phyloP scores from a whole-genome alignment of 768 basidiomycete genomes.

The Sarcodon aspratus region DNA sequence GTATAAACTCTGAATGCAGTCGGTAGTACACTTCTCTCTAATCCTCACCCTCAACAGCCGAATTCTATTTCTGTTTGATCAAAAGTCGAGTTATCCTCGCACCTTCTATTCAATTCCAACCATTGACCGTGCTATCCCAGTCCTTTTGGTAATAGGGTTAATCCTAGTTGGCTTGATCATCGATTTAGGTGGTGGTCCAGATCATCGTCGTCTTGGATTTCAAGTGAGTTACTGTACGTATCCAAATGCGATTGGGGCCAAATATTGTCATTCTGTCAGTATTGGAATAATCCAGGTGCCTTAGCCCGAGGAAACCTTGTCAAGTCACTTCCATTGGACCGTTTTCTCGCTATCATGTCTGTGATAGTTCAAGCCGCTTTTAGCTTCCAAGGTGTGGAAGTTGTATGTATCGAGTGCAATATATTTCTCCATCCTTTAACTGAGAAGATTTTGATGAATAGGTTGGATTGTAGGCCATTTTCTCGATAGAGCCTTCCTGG shows the following conservation, averaged over 20 bases:
- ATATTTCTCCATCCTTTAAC: neutral
- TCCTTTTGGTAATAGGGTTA: slow-evolving; percentile 48
- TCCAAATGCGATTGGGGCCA: slow-evolving; percentile 13
- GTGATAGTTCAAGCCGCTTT: slow-evolving; percentile 50
- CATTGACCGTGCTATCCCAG: slow-evolving; percentile 19
- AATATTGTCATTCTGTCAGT: slow-evolving; percentile 21
- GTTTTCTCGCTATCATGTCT: slow-evolving; percentile 27
- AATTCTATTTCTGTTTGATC: slow-evolving; percentile 56
- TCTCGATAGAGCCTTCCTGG: slow-evolving; percentile 11
- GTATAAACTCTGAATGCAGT: too few species aligned
- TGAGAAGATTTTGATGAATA: neutral
- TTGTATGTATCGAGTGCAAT: slow-evolving; percentile 40
- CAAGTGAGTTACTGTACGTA: slow-evolving; percentile 26
- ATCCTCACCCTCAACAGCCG: slow-evolving; percentile 23
- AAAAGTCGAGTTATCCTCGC: slow-evolving; percentile 33
- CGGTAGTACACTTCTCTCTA: too few species aligned
- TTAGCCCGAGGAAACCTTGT: slow-evolving; percentile 20
- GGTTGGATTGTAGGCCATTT: slow-evolving; percentile 7
- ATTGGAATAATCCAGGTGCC: slow-evolving; percentile 66
- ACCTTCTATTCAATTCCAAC: neutral
- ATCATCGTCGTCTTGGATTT: slow-evolving; percentile 57
- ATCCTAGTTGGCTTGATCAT: slow-evolving; percentile 56
- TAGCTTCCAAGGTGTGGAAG: slow-evolving; percentile 71
- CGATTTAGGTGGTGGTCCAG: slow-evolving; percentile 70
- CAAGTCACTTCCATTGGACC: slow-evolving; percentile 22